phyloP scores from a whole-genome alignment of 1,284 basidiomycete species.

The Ustilago trichophora region DNA sequence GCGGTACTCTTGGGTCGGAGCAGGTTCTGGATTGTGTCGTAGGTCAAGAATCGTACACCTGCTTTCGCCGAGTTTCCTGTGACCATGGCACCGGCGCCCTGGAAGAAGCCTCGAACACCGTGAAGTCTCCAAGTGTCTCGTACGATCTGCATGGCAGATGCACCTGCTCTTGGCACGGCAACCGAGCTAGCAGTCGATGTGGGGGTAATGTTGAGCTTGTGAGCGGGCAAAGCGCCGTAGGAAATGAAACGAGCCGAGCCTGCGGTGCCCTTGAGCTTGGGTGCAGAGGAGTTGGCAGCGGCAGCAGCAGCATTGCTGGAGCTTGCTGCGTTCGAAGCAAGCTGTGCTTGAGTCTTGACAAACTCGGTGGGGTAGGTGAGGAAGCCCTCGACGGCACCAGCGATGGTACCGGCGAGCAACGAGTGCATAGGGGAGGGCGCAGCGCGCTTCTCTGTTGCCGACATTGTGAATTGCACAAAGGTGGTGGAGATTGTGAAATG shows the following conservation, averaged over 20 bases:
- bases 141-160: constrained; percentile 18
- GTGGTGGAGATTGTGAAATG: no score
- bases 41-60: constrained; percentile 90
- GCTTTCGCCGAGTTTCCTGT: constrained; percentile 69
- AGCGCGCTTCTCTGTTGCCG: constrained; percentile 8
- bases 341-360: constrained; percentile 75
- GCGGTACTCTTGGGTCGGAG: constrained; percentile 12
- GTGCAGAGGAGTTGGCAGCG: not conserved
- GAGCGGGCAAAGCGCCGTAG: constrained; percentile 51
- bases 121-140: constrained; percentile 10
- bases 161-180: constrained; percentile 1
- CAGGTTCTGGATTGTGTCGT: constrained; percentile 83
- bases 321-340: constrained; percentile 53
- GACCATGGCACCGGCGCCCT: constrained; percentile 33
- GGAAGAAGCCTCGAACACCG: constrained; percentile 14
- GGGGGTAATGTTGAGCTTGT: constrained; percentile 24
- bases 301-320: no score
- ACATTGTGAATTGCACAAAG: no score
- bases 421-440: constrained; percentile 35
- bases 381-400: constrained; percentile 85
- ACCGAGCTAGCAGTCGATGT: not conserved
- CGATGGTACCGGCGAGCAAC: constrained; percentile 78
- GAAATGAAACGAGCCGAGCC: constrained; percentile 55
- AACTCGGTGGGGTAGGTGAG: constrained; percentile 85
- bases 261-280: constrained; percentile 59